phyloP scores from a whole-genome alignment of 2,329 filamentous ascomycete species.

The Alternaria panax region DNA sequence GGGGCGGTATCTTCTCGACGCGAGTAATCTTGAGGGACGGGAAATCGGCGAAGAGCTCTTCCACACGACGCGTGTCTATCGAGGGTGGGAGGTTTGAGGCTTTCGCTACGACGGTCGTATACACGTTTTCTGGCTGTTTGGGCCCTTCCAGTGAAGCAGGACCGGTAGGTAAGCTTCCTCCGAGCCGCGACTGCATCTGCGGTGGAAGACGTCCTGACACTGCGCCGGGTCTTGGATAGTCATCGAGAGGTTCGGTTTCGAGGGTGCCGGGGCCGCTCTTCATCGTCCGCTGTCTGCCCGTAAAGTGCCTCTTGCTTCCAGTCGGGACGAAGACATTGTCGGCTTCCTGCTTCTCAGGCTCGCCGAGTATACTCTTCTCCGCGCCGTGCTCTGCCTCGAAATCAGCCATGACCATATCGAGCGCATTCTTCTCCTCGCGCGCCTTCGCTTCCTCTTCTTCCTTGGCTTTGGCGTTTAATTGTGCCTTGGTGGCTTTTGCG shows the following conservation, averaged over 20 bases:
- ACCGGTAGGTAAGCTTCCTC: constrained; percentile 18
- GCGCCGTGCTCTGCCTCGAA: constrained; percentile 41
- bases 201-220: constrained; percentile 22
- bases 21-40: constrained; percentile 43
- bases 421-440: constrained; percentile 41
- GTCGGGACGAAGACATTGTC: constrained; percentile 39
- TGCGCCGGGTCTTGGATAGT: constrained; percentile 24
- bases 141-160: constrained; percentile 22
- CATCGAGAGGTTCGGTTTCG: constrained; percentile 32
- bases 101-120: constrained; percentile 40
- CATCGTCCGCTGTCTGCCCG: constrained; percentile 36
- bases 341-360: constrained; percentile 29
- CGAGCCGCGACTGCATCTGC: constrained; percentile 27
- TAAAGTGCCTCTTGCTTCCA: constrained; percentile 42
- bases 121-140: constrained; percentile 36
- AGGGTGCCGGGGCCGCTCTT: constrained; percentile 47
- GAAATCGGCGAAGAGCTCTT: constrained; percentile 41
- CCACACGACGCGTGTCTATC: constrained; percentile 33
- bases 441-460: constrained; percentile 43
- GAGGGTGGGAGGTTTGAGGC: constrained; percentile 43
- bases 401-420: constrained; percentile 43
- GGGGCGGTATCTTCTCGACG: constrained; percentile 38
- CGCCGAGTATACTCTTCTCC: constrained; percentile 34
- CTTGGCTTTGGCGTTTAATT: constrained; percentile 35
- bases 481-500: constrained; percentile 35